Base-by-base conservation (phyloP, 2,329 filamentous ascomycete species). In the Truncatella angustata region DNA sequence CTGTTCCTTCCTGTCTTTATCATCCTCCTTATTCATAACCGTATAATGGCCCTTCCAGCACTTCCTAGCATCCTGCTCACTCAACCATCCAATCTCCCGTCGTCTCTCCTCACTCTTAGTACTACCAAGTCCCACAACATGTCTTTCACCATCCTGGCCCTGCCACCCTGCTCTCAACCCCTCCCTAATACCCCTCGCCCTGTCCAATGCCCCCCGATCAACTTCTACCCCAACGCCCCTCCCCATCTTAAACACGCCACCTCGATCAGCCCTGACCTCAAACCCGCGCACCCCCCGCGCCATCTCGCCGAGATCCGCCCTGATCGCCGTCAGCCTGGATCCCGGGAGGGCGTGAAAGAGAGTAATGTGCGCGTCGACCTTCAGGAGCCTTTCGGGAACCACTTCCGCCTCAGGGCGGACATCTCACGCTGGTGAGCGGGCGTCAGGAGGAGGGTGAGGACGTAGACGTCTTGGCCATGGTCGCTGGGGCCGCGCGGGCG, bases 281-380 rank as follows among this genome's bases (percentile, higher is more conserved):
- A 56, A 58, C 4, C 50, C 30, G 10, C n/a, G 1, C 14, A 47
- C 55, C 6, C 11, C 24, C 16, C 40, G 23, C 5, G 39, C 46
- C 3, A 36, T 32, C 18, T 52, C 43, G 1, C 37, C 43, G 5
- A 58, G 23, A 12, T 55, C 56, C 5, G 28, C 4, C 21, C 28
- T 43, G 11, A 58, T 26, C 2, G 26, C 39, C 9, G 52, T 20
- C 2, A 60, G 50, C 2, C 21, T 6, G 1, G 54, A 55, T 10
- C 46, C 54, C 12, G 58, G 55, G 21, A 59, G 53, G 5, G 57
- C 58, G 47, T 53, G 58, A 50, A 60, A 59, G 20, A 60, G 54
- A 3, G 58, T 56, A 4, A 60, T 51, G 36, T 58, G 58, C 4
- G 57, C 58, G n/a, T 49, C 26, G 16, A 60, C 56, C 16, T 53